These are phyloP conservation scores for Babjeviella inositovora DNA, from an alignment of 805 yeast species.

Conservation along the genomic window DNA sequence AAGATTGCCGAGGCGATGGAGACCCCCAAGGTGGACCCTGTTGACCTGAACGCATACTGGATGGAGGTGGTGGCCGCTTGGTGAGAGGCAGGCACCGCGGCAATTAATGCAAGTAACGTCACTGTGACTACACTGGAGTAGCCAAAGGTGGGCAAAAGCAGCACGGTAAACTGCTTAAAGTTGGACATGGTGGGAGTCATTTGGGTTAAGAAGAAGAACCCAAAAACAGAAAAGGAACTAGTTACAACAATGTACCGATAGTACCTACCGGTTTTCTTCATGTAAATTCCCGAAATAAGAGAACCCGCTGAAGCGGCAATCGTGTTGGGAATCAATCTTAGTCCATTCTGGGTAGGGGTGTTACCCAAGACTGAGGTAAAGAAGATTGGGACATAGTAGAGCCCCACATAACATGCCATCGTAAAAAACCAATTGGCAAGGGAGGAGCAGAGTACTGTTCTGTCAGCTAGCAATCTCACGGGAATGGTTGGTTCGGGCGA, in stretches of 20 bases:
- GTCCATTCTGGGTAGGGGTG: constrained; percentile 40
- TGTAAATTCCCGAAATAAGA: constrained; percentile 45
- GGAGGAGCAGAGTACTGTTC: constrained; percentile 51
- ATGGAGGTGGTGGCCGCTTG: constrained; percentile 85
- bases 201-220: constrained; percentile 18
- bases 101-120: constrained; percentile 57
- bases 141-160: constrained; percentile 45
- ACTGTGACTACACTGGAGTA: constrained; percentile 56
- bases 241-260: constrained; percentile 23
- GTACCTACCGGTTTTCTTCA: constrained; percentile 55
- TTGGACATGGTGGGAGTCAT: constrained; percentile 8
- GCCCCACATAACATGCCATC: constrained; percentile 45
- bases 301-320: constrained; percentile 57
- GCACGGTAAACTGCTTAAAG: constrained; percentile 21
- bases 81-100: constrained; percentile 49
- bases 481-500: constrained; percentile 60
- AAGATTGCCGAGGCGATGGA: constrained; percentile 53
- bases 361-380: constrained; percentile 36
- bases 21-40: constrained; percentile 79
- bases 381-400: constrained; percentile 61
- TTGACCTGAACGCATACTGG: constrained; percentile 76
- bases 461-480: constrained; percentile 32
- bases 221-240: constrained; percentile 26
- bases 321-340: constrained; percentile 41
- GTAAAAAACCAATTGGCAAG: constrained; percentile 56